A percentile compares a stretch with the other conserved stretches of the same genome.
Conservation (phyloP, 202 grass and related monocot species). For the Carex arenaria region DNA sequence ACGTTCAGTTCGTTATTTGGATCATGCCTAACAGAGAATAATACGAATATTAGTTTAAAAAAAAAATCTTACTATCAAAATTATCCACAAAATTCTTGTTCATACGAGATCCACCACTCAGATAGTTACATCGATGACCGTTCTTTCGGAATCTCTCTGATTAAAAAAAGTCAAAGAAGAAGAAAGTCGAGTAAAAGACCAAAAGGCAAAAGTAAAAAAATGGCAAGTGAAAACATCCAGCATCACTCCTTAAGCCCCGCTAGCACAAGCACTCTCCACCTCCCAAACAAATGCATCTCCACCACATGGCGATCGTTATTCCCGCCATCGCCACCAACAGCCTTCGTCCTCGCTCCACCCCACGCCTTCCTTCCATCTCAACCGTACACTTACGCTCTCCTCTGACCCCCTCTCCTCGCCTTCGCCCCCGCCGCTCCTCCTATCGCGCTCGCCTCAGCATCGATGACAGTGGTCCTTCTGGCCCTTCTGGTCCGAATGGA, state of each 20-base stretch:
- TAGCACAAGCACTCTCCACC: not conserved
- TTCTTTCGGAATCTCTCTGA: not conserved
- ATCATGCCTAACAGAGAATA: too few relatives aligned
- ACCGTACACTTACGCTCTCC: constrained; percentile 4
- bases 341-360: constrained; percentile 4
- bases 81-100: not conserved
- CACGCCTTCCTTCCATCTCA: not conserved
- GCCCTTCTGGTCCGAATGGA: not conserved
- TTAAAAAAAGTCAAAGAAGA: not conserved
- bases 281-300: constrained; percentile 14
- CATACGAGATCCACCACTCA: not conserved
- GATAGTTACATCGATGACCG: not conserved
- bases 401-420: constrained; percentile 23
- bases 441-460: constrained; percentile 21
- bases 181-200: not conserved
- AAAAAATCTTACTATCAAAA: too few relatives aligned
- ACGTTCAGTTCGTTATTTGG: too few relatives aligned
- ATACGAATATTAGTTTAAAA: too few relatives aligned
- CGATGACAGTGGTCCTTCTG: constrained; percentile 10
- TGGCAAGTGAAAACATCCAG: not conserved
- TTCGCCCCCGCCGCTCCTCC: constrained; percentile 18
- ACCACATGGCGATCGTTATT: not conserved
- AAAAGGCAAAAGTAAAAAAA: not conserved
- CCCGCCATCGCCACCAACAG: constrained; percentile 2
- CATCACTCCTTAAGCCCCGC: not conserved